phyloP scores from a whole-genome alignment of 2,329 filamentous ascomycete species.

The Colletotrichum cereale region DNA sequence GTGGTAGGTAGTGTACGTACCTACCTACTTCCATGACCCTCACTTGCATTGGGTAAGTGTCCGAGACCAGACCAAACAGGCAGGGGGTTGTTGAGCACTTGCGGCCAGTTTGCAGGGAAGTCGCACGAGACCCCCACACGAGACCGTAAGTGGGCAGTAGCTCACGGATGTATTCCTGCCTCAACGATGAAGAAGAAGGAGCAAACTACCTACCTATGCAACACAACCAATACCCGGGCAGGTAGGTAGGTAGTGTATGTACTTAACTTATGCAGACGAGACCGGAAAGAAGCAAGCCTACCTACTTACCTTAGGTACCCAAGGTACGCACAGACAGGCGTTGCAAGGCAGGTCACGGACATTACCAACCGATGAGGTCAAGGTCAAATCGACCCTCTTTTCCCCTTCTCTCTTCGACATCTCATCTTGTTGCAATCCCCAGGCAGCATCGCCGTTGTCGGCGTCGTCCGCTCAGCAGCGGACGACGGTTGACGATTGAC shows the following conservation, averaged over 20 bases:
- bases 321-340: background rate
- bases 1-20: background rate
- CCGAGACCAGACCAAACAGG: conserved; percentile 20
- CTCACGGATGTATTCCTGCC: conserved; percentile 3
- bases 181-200: conserved; percentile 16
- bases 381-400: background rate
- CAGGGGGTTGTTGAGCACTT: conserved; percentile 29
- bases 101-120: conserved; percentile 28
- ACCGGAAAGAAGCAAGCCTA: background rate
- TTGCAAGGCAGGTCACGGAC: background rate
- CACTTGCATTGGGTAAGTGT: conserved; percentile 12
- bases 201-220: no score
- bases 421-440: no score
- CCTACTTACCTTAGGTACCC: background rate
- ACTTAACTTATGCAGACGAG: background rate
- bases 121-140: conserved; percentile 35
- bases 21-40: background rate
- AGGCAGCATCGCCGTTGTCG: no score
- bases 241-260: background rate
- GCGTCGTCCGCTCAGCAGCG: no score
- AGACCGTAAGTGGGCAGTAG: conserved; percentile 27
- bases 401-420: no score
- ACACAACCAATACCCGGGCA: background rate
- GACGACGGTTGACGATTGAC: no score
- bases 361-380: background rate